Base-by-base conservation (phyloP, 208 protist genomes). In the Trypanosoma melophagium region DNA sequence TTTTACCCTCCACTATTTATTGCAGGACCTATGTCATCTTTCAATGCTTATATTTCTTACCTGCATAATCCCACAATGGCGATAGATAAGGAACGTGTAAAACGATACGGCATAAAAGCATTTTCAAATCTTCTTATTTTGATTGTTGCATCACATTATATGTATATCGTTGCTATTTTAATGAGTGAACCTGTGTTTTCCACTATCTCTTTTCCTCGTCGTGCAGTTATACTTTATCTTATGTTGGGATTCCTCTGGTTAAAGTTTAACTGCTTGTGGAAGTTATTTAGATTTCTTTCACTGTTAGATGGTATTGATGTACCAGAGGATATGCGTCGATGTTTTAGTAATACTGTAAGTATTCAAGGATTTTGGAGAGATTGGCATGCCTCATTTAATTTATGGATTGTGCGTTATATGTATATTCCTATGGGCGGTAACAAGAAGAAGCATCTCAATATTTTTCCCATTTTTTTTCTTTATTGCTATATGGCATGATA, bases 391-490 rank as follows among this genome's bases (percentile, higher is more conserved):
- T 84, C 79, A 8, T 94, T 98, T 71, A 97, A 98, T 65, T 71
- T 94, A 56, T 98, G 93, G 90, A 87, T 97, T 47, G 79, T 97
- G 45, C 88, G 93, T 28, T 98, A 87, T 53, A 68, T 91, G 65
- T 96, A 94, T 58, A 71, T 92, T 12, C 82, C 87, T 49, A 59
- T 94, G 25, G 79, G 92, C 38, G 93, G 92, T 45, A 73, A 64
- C 42, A 53, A 49, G 24, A 69, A 60, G 41, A 77, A 85, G 44
- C 45, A 80, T 47, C 52, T 84, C 9, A 90, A 66, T 13, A 80
- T 98, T 31, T 85, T 91, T 69, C 79, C 93, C n/a, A 96, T 98
- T 54, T 97, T 98, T 98, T 66, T 77, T 93, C 51, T 98, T 98
- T 70, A 91, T 98, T 52, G 92, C 90, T 16, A 45, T 97, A 19